Conservation (phyloP, 129 eudicot species). For the carrot (Daucus carota) region DNA sequence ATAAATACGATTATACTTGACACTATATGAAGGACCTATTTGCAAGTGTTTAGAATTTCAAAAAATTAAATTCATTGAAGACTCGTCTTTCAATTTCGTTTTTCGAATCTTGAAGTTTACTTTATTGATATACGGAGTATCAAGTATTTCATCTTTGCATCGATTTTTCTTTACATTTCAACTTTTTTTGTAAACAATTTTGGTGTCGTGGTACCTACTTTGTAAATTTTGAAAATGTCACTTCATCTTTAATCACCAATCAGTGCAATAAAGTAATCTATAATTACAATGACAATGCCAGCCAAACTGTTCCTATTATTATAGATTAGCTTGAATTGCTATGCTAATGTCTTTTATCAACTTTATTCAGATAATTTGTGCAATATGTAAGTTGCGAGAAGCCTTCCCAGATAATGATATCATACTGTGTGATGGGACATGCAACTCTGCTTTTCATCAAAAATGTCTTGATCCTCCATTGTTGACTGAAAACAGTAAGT, state of each 20-base stretch:
- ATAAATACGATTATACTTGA: no score
- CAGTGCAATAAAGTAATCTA: background rate
- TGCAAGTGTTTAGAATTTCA: background rate
- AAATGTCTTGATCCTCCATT: slow-evolving; percentile 93
- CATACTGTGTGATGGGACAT: slow-evolving; percentile 90
- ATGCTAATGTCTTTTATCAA: slow-evolving; percentile 12
- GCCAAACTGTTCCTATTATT: background rate
- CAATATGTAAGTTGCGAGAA: slow-evolving; percentile 77
- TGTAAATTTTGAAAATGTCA: background rate
- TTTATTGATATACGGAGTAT: background rate
- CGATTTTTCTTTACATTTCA: no score
- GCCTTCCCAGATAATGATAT: slow-evolving; percentile 83
- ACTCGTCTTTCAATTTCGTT: background rate
- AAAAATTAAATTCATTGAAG: background rate
- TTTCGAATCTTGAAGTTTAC: background rate
- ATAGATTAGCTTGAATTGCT: background rate
- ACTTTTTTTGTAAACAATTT: background rate
- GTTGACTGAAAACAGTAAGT: slow-evolving; percentile 81
- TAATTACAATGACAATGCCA: background rate
- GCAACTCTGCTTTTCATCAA: slow-evolving; percentile 95
- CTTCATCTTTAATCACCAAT: background rate
- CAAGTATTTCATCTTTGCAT: background rate
- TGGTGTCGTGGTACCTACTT: background rate
- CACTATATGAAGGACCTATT: background rate
- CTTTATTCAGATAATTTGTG: slow-evolving; percentile 66